phyloP scores from a whole-genome alignment of 2,329 filamentous ascomycete genomes.

The Monascus ruber region DNA sequence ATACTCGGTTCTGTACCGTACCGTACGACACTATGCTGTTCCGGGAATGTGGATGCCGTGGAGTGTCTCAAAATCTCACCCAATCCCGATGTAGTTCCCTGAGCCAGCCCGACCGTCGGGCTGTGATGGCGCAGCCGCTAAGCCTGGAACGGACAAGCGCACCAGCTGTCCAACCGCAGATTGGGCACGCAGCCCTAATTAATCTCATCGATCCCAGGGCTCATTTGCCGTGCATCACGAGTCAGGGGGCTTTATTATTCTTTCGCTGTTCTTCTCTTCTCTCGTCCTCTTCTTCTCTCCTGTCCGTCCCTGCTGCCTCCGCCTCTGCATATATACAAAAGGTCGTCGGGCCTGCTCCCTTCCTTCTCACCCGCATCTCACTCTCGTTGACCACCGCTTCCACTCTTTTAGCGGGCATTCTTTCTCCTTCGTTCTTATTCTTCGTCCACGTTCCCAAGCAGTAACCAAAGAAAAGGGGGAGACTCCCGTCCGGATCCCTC shows the following conservation, averaged over 20 bases:
- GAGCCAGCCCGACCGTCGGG: too few relatives aligned
- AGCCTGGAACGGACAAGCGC: neutral
- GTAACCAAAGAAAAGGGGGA: constrained; percentile 10
- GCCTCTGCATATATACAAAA: neutral
- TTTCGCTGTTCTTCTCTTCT: constrained; percentile 5
- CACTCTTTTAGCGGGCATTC: constrained; percentile 72
- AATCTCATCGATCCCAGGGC: too few relatives aligned
- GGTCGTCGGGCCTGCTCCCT: constrained; percentile 1
- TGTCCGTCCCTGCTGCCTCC: constrained; percentile 6
- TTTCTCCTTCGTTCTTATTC: constrained; percentile 34
- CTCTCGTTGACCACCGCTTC: constrained; percentile 24
- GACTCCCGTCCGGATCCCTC: constrained; percentile 9
- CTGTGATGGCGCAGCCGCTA: neutral
- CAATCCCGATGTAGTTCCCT: too few relatives aligned
- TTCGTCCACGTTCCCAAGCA: constrained; percentile 1
- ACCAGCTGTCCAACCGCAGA: too few relatives aligned
- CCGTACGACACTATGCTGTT: too few relatives aligned
- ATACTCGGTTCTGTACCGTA: too few relatives aligned
- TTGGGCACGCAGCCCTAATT: too few relatives aligned
- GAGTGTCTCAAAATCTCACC: too few relatives aligned
- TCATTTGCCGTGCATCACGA: neutral
- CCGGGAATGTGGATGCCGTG: too few relatives aligned
- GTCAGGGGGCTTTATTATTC: constrained; percentile 1
- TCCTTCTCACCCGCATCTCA: constrained; percentile 8
- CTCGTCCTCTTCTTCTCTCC: constrained; percentile 5